phyloP scores from a whole-genome alignment of 1,284 basidiomycete species.

The Ganoderma resinaceum region DNA sequence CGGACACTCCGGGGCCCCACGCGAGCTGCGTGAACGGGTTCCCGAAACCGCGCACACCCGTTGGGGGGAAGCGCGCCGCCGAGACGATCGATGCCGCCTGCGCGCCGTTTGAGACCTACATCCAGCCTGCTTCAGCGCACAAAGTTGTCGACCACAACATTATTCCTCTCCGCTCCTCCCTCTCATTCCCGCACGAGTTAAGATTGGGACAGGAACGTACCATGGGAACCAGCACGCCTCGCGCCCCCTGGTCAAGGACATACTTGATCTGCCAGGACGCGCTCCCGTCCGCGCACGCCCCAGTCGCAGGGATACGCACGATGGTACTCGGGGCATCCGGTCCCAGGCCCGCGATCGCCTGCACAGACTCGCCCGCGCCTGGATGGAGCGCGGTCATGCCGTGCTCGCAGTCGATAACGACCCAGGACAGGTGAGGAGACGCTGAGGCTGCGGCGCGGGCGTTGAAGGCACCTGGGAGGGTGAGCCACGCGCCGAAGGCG shows the following conservation, averaged over 20 bases:
- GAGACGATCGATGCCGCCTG: conserved; percentile 62
- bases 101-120: conserved; percentile 44
- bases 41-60: conserved; percentile 66
- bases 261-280: conserved; percentile 74
- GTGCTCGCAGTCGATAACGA: conserved; percentile 72
- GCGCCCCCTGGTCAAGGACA: conserved; percentile 68
- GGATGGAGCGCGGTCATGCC: conserved; percentile 62
- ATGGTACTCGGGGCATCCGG: conserved; percentile 55
- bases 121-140: neutral
- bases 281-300: conserved; percentile 50
- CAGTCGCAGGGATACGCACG: conserved; percentile 68
- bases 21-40: conserved; percentile 62
- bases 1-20: conserved; percentile 53
- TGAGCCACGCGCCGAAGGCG: conserved; percentile 78
- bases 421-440: conserved; percentile 64
- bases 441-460: conserved; percentile 63
- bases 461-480: conserved; percentile 58
- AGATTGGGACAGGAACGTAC: conserved; percentile 41
- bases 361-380: conserved; percentile 59
- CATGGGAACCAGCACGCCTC: conserved; percentile 71
- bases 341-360: conserved; percentile 56
- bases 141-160: neutral
- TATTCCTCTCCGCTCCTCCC: neutral
- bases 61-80: conserved; percentile 64
- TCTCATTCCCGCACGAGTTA: neutral